Percentiles rank a stretch among this genome's conserved stretches.
Evolutionary conservation across 495 filamentous ascomycete genomes (phyloP).

Genomic region (Talaromyces stipitatus): DNA sequence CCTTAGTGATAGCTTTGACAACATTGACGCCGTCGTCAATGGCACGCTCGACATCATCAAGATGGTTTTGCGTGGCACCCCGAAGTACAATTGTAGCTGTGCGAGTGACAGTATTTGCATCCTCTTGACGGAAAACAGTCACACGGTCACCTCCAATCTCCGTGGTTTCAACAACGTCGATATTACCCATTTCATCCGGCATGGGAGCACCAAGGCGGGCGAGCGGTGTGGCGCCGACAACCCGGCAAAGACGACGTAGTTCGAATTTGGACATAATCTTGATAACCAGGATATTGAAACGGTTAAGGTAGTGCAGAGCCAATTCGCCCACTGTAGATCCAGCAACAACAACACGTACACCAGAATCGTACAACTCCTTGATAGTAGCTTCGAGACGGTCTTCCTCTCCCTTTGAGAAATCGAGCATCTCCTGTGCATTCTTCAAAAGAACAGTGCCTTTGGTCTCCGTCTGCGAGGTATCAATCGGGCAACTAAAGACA

Average conservation of each 20-base stretch:
- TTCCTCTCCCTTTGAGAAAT: constrained; percentile 97
- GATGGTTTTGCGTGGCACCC: constrained; percentile 94
- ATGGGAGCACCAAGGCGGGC: constrained; percentile 95
- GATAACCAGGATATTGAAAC: constrained; percentile 90
- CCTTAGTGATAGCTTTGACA: constrained; percentile 95
- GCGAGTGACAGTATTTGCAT: constrained; percentile 78
- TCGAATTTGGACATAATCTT: constrained; percentile 99
- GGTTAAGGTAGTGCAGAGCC: constrained; percentile 95
- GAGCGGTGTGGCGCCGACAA: constrained; percentile 92
- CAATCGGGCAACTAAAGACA: constrained; percentile 93
- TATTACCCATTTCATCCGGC: constrained; percentile 96
- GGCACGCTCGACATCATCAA: constrained; percentile 94
- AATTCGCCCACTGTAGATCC: constrained; percentile 91
- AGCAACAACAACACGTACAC: constrained; percentile 83
- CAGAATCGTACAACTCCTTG: constrained; percentile 93
- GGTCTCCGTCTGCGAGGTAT: constrained; percentile 94
- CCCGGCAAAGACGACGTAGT: constrained; percentile 83
- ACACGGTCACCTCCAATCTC: constrained; percentile 99
- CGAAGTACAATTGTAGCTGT: constrained; percentile 94
- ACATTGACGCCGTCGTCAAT: constrained; percentile 99
- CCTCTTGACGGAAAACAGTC: constrained; percentile 96
- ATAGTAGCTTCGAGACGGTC: constrained; percentile 78
- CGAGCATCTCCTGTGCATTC: constrained; percentile 96
- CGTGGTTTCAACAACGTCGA: constrained; percentile 94
- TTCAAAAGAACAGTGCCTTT: constrained; percentile 99